phyloP scores from a whole-genome alignment of 495 filamentous ascomycete genomes.

The Penicillium paradoxum region DNA sequence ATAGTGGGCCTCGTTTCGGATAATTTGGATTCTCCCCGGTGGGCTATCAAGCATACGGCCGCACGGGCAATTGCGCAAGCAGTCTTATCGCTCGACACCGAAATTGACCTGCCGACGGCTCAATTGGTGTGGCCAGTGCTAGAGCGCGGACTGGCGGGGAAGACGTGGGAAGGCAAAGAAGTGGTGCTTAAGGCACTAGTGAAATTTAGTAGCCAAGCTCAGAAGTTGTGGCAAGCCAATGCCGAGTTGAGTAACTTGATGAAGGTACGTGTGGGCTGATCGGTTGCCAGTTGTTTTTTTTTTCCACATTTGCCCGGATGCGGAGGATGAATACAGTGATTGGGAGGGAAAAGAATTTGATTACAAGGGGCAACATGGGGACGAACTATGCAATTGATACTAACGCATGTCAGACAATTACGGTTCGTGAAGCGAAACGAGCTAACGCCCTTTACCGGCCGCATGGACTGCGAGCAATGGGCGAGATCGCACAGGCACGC shows the following conservation, averaged over 20 bases:
- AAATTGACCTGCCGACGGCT: conserved; percentile 53
- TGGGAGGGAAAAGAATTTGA: not conserved
- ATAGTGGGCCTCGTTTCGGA: conserved; percentile 63
- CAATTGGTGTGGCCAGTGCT: conserved; percentile 72
- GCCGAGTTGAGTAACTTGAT: conserved; percentile 43
- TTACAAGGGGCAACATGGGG: not conserved
- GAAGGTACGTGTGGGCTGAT: conserved; percentile 43
- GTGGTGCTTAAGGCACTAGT: conserved; percentile 80
- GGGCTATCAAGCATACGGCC: conserved; percentile 84
- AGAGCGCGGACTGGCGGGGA: conserved; percentile 73
- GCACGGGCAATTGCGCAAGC: conserved; percentile 73
- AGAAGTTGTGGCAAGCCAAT: conserved; percentile 53
- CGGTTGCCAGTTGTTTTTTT: conserved; percentile 13
- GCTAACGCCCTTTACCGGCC: conserved; percentile 78
- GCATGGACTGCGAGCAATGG: conserved; percentile 66
- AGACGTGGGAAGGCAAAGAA: conserved; percentile 94
- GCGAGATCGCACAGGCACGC: conserved; percentile 60
- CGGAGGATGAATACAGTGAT: not conserved
- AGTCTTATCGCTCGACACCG: conserved; percentile 54
- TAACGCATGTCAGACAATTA: conserved; percentile 47
- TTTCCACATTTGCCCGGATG: too few relatives aligned
- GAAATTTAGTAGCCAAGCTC: conserved; percentile 61
- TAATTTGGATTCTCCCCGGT: conserved; percentile 70
- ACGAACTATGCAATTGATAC: conserved; percentile 12
- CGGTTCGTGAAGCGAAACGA: conserved; percentile 82